phyloP scores from a whole-genome alignment of 2,329 filamentous ascomycete species.

The Alternaria alternata region DNA sequence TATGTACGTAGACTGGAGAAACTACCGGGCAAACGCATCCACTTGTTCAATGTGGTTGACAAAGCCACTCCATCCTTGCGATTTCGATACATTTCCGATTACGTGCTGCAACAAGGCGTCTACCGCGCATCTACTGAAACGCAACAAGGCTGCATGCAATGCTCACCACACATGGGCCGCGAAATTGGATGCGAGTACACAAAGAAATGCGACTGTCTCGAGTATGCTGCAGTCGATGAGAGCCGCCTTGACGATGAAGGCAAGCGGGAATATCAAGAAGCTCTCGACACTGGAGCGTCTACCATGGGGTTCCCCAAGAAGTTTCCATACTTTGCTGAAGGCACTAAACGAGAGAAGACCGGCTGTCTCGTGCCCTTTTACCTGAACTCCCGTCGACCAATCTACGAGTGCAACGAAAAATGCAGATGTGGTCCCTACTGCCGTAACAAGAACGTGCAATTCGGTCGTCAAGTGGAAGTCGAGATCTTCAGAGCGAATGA shows the following conservation, averaged over 20 bases:
- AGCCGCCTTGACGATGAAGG: conserved; percentile 40
- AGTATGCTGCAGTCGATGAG: conserved; percentile 64
- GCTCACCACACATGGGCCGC: conserved; percentile 63
- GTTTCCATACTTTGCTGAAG: conserved; percentile 68
- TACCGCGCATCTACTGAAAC: conserved; percentile 67
- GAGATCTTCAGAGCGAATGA: conserved; percentile 76
- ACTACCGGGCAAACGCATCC: conserved; percentile 54
- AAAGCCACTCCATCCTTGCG: conserved; percentile 62
- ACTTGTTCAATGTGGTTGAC: conserved; percentile 71
- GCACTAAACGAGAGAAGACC: conserved; percentile 34
- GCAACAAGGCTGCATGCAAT: conserved; percentile 71
- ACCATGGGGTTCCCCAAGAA: conserved; percentile 54
- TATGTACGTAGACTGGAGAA: conserved; percentile 45
- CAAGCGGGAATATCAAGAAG: conserved; percentile 30
- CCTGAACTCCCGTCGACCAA: conserved; percentile 57
- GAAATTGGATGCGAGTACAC: conserved; percentile 69
- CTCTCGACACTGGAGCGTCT: conserved; percentile 28
- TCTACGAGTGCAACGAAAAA: conserved; percentile 81
- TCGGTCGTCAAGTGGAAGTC: conserved; percentile 73
- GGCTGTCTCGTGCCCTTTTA: conserved; percentile 54
- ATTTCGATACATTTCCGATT: conserved; percentile 74
- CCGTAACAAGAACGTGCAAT: conserved; percentile 78
- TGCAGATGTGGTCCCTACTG: conserved; percentile 72
- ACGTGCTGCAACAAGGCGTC: conserved; percentile 67
- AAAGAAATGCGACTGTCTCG: conserved; percentile 70